phyloP scores from a whole-genome alignment of 2,329 filamentous ascomycete genomes.

The Xylaria sp. region DNA sequence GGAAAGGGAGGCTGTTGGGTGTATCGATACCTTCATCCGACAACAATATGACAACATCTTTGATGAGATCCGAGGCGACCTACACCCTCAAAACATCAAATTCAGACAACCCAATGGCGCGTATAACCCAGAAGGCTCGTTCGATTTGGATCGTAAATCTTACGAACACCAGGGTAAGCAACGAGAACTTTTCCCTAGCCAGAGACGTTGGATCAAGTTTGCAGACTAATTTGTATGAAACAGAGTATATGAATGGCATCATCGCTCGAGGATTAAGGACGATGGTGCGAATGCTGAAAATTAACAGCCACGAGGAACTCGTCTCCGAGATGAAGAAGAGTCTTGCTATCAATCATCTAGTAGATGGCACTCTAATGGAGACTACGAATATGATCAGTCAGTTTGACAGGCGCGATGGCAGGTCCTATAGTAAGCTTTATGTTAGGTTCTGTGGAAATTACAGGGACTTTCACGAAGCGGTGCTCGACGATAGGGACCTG shows the following conservation, averaged over 20 bases:
- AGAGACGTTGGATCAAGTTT: no score
- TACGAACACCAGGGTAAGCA: no score
- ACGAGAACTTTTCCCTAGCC: no score
- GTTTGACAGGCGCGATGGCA: not conserved
- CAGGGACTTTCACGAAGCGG: no score
- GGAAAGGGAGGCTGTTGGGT: conserved; percentile 11
- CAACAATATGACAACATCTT: not conserved
- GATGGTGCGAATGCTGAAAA: no score
- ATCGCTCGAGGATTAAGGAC: no score
- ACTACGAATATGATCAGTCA: not conserved
- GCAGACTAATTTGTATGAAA: no score
- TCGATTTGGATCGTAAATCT: not conserved
- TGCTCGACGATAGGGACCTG: not conserved
- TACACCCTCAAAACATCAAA: not conserved
- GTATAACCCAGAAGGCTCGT: not conserved
- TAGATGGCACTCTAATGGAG: not conserved
- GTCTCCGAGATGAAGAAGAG: not conserved
- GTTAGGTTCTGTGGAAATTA: no score
- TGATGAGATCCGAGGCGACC: not conserved
- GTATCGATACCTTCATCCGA: not conserved
- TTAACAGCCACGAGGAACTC: no score
- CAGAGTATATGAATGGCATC: no score
- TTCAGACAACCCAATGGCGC: not conserved
- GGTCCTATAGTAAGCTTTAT: no score
- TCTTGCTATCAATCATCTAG: not conserved